Conservation (phyloP, 179 eudicot genomes). For the Beta lomatogona region DNA sequence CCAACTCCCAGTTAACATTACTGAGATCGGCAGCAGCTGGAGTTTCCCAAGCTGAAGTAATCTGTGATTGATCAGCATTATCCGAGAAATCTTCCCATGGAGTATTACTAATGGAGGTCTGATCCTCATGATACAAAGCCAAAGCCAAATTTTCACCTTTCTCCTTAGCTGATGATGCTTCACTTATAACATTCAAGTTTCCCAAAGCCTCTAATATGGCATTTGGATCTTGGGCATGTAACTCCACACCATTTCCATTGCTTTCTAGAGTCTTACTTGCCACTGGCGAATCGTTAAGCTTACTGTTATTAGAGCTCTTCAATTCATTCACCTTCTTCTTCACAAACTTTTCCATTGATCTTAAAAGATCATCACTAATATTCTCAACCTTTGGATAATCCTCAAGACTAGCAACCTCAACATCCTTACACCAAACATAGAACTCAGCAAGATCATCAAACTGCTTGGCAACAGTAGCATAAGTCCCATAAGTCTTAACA, state of each 20-base stretch:
- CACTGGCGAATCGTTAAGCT: background rate
- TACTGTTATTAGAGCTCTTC: constrained; percentile 33
- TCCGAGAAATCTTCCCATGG: constrained; percentile 54
- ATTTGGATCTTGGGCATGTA: background rate
- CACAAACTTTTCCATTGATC: constrained; percentile 42
- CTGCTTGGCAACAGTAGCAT: constrained; percentile 52
- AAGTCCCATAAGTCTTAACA: constrained; percentile 59
- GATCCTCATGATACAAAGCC: constrained; percentile 44
- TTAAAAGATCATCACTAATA: constrained; percentile 46
- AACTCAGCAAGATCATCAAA: constrained; percentile 56
- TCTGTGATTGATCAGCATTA: constrained; percentile 32
- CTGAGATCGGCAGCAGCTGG: constrained; percentile 48
- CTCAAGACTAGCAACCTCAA: constrained; percentile 45
- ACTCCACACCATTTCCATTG: background rate
- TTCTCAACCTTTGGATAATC: constrained; percentile 63
- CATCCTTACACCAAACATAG: constrained; percentile 57
- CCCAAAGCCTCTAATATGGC: constrained; percentile 9
- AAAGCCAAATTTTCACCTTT: constrained; percentile 47
- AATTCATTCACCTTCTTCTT: constrained; percentile 43
- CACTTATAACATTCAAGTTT: constrained; percentile 10
- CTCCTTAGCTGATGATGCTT: constrained; percentile 41
- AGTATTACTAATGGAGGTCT: constrained; percentile 22
- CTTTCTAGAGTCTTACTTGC: background rate
- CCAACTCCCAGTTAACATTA: constrained; percentile 64
- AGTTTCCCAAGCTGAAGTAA: constrained; percentile 52